phyloP scores from a whole-genome alignment of 495 filamentous ascomycete genomes.

The Podospora appendiculata region DNA sequence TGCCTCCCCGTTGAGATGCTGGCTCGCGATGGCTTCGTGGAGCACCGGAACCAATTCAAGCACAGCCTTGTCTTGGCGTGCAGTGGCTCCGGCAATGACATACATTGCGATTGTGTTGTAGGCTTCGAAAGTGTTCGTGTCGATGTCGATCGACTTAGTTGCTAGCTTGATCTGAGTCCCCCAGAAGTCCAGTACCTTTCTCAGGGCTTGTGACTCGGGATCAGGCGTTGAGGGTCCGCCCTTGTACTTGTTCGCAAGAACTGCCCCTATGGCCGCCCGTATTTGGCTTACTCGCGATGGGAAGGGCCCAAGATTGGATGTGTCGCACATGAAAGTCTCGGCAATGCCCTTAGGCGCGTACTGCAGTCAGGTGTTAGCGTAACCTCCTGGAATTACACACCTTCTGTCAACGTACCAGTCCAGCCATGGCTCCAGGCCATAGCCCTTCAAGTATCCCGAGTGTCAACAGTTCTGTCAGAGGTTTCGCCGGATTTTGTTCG shows the following conservation, averaged over 20 bases:
- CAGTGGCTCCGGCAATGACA: constrained; percentile 19
- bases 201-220: constrained; percentile 17
- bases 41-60: constrained; percentile 11
- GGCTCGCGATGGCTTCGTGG: constrained; percentile 10
- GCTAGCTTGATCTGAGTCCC: constrained; percentile 10
- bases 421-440: constrained; percentile 26
- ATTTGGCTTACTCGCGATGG: constrained; percentile 11
- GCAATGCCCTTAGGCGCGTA: constrained; percentile 18
- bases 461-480: constrained; percentile 17
- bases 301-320: constrained; percentile 1
- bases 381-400: not conserved
- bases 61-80: constrained; percentile 20
- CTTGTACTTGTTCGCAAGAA: constrained; percentile 31
- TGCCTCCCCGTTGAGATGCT: constrained; percentile 12
- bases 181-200: constrained; percentile 14
- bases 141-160: constrained; percentile 3
- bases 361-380: constrained; percentile 12
- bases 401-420: constrained; percentile 22
- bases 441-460: constrained; percentile 38
- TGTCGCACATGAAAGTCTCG: constrained; percentile 17
- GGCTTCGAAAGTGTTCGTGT: constrained; percentile 10
- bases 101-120: constrained; percentile 17
- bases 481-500: not conserved
- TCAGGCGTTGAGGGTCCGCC: constrained; percentile 17
- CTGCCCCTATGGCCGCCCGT: constrained; percentile 19